A percentile compares a stretch with the other conserved stretches of the same genome.
Evolutionary conservation across 2,329 filamentous ascomycete genomes (phyloP).

Genomic region (Colletotrichum eremochloae): DNA sequence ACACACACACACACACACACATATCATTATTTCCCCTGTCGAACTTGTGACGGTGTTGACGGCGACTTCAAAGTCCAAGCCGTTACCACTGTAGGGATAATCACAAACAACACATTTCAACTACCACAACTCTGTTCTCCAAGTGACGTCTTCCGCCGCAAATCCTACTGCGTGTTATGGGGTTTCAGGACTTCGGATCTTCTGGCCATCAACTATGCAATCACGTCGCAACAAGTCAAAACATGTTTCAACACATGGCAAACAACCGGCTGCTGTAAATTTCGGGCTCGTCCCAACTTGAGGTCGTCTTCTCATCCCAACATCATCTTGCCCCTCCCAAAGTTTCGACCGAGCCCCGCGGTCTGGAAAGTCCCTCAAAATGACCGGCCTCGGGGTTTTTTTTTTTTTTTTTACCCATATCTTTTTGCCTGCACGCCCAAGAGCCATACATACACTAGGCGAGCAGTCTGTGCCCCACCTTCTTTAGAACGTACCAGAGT

Average conservation of each 20-base stretch:
- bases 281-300: conserved; percentile 30
- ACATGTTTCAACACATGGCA: conserved; percentile 36
- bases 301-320: conserved; percentile 31
- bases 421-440: not conserved
- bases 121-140: not conserved
- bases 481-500: conserved; percentile 28
- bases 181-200: conserved; percentile 22
- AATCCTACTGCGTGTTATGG: not conserved
- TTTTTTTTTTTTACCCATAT: not conserved
- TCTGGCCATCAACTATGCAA: not conserved
- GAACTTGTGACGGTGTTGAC: conserved; percentile 13
- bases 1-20: not conserved
- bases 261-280: conserved; percentile 16
- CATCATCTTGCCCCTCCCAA: not conserved
- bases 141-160: not conserved
- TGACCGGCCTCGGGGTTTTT: too few species aligned
- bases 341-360: not conserved
- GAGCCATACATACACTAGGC: conserved; percentile 25
- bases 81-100: conserved; percentile 20
- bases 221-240: conserved; percentile 6
- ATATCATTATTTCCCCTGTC: conserved; percentile 33
- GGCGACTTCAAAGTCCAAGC: not conserved
- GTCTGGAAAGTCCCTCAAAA: conserved; percentile 26
- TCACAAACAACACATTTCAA: conserved; percentile 11
- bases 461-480: conserved; percentile 18